These are phyloP conservation scores for Aeminium ludgeri DNA, from an alignment of 495 filamentous ascomycete species.

Conservation along the genomic window DNA sequence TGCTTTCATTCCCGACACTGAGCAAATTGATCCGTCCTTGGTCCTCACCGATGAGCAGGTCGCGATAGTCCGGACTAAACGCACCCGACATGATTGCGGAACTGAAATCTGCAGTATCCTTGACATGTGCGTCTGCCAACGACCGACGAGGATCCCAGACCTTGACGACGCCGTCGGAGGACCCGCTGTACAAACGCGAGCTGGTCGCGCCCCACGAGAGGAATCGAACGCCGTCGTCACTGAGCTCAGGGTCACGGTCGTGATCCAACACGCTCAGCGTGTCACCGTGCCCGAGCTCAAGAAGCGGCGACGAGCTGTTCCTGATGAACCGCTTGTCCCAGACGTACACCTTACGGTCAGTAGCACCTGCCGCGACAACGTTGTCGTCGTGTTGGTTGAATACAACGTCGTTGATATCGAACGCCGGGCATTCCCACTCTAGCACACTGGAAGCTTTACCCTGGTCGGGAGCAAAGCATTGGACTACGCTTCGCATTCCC, in stretches of 20 bases:
- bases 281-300: conserved; percentile 49
- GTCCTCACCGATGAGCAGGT: conserved; percentile 59
- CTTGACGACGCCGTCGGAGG: conserved; percentile 74
- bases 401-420: conserved; percentile 77
- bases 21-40: conserved; percentile 57
- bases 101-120: conserved; percentile 35
- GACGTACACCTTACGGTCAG: conserved; percentile 64
- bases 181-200: conserved; percentile 71
- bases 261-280: conserved; percentile 46
- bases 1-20: conserved; percentile 17
- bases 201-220: conserved; percentile 56
- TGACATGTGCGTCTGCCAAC: conserved; percentile 42
- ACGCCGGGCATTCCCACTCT: conserved; percentile 52
- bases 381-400: conserved; percentile 30
- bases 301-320: conserved; percentile 32
- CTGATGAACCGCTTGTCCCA: conserved; percentile 56
- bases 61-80: conserved; percentile 55
- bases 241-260: conserved; percentile 39
- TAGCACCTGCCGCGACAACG: conserved; percentile 69
- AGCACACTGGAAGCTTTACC: conserved; percentile 20
- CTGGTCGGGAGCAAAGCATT: conserved; percentile 32
- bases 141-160: conserved; percentile 62
- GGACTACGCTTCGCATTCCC: conserved; percentile 33
- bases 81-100: conserved; percentile 46
- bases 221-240: conserved; percentile 70